phyloP scores from a whole-genome alignment of 2,329 filamentous ascomycete species.

The Nannizzia gypsea region DNA sequence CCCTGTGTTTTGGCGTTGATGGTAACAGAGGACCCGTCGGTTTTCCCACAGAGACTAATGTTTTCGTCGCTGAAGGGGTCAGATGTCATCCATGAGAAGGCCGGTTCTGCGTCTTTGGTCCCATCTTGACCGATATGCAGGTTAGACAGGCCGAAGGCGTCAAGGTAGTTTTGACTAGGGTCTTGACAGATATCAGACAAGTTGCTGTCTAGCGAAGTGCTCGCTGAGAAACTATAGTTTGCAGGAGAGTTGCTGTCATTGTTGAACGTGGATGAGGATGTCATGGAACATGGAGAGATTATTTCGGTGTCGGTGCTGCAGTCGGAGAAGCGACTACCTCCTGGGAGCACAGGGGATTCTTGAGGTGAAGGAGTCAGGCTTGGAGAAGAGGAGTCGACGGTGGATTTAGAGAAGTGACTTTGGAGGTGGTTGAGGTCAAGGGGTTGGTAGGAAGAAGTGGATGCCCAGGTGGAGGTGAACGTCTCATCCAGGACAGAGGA shows the following conservation, averaged over 20 bases:
- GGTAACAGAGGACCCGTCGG: not conserved
- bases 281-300: conserved; percentile 27
- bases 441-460: conserved; percentile 16
- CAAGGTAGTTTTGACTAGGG: not conserved
- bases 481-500: conserved; percentile 34
- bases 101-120: not conserved
- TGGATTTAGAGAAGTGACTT: conserved; percentile 35
- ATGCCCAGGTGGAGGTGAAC: conserved; percentile 13
- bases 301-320: conserved; percentile 29
- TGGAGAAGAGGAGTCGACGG: conserved; percentile 20
- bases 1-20: not conserved
- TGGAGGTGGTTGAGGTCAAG: conserved; percentile 24
- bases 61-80: conserved; percentile 2
- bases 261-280: conserved; percentile 26
- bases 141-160: not conserved
- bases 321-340: conserved; percentile 31
- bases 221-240: not conserved
- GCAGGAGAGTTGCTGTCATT: conserved; percentile 7
- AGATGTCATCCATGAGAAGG: not conserved
- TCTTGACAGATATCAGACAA: not conserved
- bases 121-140: not conserved
- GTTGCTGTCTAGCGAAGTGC: not conserved
- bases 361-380: too few species aligned
- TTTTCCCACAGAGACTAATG: not conserved
- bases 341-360: conserved; percentile 15